Base-by-base conservation (phyloP, 2,329 filamentous ascomycete species). In the Penicillium rolfsii region DNA sequence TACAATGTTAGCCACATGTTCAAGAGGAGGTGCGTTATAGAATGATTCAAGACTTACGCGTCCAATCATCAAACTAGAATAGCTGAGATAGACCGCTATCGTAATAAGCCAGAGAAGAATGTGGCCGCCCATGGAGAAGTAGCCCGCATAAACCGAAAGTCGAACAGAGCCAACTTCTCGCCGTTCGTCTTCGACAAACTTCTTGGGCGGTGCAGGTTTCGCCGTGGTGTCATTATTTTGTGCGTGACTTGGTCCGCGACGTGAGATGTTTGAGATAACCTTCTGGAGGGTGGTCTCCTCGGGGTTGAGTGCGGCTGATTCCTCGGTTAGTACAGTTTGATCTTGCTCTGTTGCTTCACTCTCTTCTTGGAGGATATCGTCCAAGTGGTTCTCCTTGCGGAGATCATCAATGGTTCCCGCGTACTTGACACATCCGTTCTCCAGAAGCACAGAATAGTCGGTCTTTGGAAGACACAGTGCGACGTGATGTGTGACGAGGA, bases 401-500 rank as follows among this genome's bases (percentile, higher is more conserved):
- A 84, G 70, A n/a, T 92, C 88, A 0, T 86, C 84, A 1, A 90
- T 79, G 1, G 87, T 76, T 0, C 90, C 91, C 2, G 87, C 83
- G 64, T 89, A 80, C 43, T 88, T 80, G 8, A 90, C 83, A 6
- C 80, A 82, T 8, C 90, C 91, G 57, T 91, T 85, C 22, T 86
- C 88, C 1, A 95, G 83, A 63, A 91, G 85, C 4, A 93, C 88
- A 6, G 91, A 81, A 67, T 90, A 94, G 68, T 90, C 90, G 6
- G 91, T 87, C 70, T 85, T 85, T 12, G 89, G 82, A 59, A 91
- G 83, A 64, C 88, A 89, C 1, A 94, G 81, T 3, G 85, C 85
- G 22, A 93, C 87, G 68, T 94, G 90, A 70, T 95, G 91, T 0
- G 91, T 95, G 28, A 93, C 91, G 4, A 95, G 79, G 52, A 95